A percentile compares a stretch with the other conserved stretches of the same genome.
These are phyloP conservation scores for Arthrobotrys musiformis DNA, from an alignment of 2,329 filamentous ascomycete species.

Conservation along the genomic window DNA sequence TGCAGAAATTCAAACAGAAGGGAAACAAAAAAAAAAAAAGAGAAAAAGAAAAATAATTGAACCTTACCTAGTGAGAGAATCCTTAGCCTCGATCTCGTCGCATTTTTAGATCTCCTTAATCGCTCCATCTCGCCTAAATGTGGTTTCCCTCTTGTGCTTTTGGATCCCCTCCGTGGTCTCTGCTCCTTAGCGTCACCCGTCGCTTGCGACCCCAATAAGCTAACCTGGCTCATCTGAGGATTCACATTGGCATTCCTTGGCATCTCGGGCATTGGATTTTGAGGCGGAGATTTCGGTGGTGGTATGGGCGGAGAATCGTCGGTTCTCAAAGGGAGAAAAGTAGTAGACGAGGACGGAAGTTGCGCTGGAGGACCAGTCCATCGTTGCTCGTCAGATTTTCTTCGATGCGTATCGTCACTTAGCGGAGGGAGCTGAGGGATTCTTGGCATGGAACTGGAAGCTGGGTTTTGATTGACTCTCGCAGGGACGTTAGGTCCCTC, in stretches of 20 bases:
- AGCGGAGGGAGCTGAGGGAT: slow-evolving; percentile 30
- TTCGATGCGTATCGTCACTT: slow-evolving; percentile 8
- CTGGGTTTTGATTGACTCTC: slow-evolving; percentile 9
- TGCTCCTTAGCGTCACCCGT: slow-evolving; percentile 15
- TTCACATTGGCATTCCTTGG: neutral
- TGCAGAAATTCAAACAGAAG: no score
- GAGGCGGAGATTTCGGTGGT: slow-evolving; percentile 33
- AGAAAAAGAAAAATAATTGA: neutral
- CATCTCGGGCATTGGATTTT: slow-evolving; percentile 21
- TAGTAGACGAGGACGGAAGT: neutral
- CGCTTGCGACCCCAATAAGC: slow-evolving; percentile 7
- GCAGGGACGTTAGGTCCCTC: neutral
- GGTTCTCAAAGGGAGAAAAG: slow-evolving; percentile 4
- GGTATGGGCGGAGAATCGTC: slow-evolving; percentile 29
- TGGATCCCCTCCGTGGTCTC: slow-evolving; percentile 29
- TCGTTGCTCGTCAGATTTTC: slow-evolving; percentile 48
- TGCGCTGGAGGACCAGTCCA: slow-evolving; percentile 11
- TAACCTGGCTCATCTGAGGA: slow-evolving; percentile 23
- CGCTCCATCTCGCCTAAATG: slow-evolving; percentile 46
- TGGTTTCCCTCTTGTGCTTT: slow-evolving; percentile 30
- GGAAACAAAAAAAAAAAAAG: no score
- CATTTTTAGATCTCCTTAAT: slow-evolving; percentile 38
- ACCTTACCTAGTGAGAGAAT: slow-evolving; percentile 42
- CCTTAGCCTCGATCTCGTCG: slow-evolving; percentile 31
- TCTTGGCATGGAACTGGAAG: slow-evolving; percentile 41